These are phyloP conservation scores for Typha latifolia DNA, from an alignment of 176 grass and related monocot genomes.

Conservation along the genomic window DNA sequence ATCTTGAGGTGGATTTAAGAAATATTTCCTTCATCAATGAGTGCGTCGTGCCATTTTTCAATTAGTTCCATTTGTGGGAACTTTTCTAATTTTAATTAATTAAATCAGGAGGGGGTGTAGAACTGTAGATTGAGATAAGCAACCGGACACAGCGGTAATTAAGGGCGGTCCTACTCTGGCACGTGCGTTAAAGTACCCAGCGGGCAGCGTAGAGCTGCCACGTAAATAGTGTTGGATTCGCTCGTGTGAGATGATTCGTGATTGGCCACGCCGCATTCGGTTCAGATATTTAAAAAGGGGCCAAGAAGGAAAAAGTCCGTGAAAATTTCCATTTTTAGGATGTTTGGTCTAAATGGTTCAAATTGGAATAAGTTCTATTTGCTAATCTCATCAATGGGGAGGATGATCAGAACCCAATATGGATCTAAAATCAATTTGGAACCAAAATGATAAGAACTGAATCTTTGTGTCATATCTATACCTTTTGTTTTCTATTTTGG, in stretches of 20 bases:
- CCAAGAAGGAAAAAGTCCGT: neutral
- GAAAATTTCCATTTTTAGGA: neutral
- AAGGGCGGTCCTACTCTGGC: constrained; percentile 15
- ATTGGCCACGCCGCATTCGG: constrained; percentile 3
- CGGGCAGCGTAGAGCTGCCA: constrained; percentile 6
- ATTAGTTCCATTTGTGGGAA: constrained; percentile 4
- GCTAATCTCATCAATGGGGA: too few relatives aligned
- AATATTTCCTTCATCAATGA: constrained; percentile 17
- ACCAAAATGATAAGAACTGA: too few relatives aligned
- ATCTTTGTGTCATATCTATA: too few relatives aligned
- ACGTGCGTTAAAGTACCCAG: neutral
- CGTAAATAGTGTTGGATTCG: constrained; percentile 38
- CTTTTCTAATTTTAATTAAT: neutral
- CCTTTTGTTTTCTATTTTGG: too few relatives aligned
- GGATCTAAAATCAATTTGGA: too few relatives aligned
- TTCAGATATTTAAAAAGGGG: constrained; percentile 7
- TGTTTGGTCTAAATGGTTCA: neutral
- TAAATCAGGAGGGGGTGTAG: neutral
- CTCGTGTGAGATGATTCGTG: constrained; percentile 28
- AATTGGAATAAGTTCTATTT: neutral
- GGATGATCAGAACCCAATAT: too few relatives aligned
- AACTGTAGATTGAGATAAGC: neutral
- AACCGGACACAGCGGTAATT: constrained; percentile 5
- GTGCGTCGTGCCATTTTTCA: constrained; percentile 12
- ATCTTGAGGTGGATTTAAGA: constrained; percentile 6